A percentile compares a stretch with the other conserved stretches of the same genome.
These are phyloP conservation scores for Saccharomycopsis selenospora DNA, from an alignment of 805 yeast genomes.

Conservation along the genomic window DNA sequence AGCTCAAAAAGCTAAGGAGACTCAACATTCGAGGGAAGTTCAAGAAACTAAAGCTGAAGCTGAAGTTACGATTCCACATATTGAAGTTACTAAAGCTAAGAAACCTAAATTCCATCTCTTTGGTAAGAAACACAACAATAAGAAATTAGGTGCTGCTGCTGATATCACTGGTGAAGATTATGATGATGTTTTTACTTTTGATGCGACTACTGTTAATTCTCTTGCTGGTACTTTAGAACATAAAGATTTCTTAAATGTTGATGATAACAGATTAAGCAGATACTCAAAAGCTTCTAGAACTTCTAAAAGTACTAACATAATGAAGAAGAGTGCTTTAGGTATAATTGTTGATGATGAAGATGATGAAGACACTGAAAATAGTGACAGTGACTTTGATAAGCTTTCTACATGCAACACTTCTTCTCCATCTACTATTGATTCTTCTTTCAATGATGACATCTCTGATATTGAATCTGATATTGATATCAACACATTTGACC, in stretches of 20 bases:
- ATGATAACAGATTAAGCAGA: background rate
- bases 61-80: slow-evolving; percentile 1
- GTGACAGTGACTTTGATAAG: slow-evolving; percentile 7
- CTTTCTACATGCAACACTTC: background rate
- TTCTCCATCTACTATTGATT: slow-evolving; percentile 14
- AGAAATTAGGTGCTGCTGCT: background rate
- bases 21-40: background rate
- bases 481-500: slow-evolving; percentile 8
- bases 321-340: slow-evolving; percentile 17
- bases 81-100: background rate
- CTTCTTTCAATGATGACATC: slow-evolving; percentile 12
- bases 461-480: slow-evolving; percentile 1
- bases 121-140: background rate
- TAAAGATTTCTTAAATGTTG: slow-evolving; percentile 13
- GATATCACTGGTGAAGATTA: slow-evolving; percentile 1
- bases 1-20: slow-evolving; percentile 3
- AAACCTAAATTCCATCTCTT: slow-evolving; percentile 1
- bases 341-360: slow-evolving; percentile 9
- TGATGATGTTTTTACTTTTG: slow-evolving; percentile 9
- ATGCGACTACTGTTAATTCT: slow-evolving; percentile 13
- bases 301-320: slow-evolving; percentile 6
- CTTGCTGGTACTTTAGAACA: slow-evolving; percentile 18
- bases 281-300: slow-evolving; percentile 2
- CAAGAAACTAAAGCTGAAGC: background rate
- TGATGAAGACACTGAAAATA: slow-evolving; percentile 8